These are phyloP conservation scores for Arbutus unedo DNA, from an alignment of 148 eudicot species.

Conservation along the genomic window DNA sequence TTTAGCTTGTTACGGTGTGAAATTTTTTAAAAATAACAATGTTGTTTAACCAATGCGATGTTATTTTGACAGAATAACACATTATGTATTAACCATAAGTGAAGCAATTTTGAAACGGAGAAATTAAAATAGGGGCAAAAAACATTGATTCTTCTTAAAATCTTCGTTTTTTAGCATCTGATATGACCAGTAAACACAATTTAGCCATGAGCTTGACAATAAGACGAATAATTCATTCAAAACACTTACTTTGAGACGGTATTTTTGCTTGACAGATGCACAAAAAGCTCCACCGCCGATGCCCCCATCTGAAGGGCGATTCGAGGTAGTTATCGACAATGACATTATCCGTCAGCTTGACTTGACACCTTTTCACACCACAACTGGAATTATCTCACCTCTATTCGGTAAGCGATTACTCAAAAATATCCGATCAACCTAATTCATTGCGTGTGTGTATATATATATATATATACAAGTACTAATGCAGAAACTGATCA, in stretches of 20 bases:
- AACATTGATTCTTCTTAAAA: background rate
- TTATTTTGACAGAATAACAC: no score
- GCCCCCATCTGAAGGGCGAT: slow-evolving; percentile 76
- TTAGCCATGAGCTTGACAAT: background rate
- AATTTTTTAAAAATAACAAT: no score
- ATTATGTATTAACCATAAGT: no score
- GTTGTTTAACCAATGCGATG: no score
- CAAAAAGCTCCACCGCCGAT: slow-evolving; percentile 47
- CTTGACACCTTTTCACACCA: slow-evolving; percentile 52
- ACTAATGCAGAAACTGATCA: background rate
- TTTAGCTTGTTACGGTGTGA: no score
- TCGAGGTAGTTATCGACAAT: slow-evolving; percentile 62
- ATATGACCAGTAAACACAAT: background rate
- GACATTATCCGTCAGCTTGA: slow-evolving; percentile 61
- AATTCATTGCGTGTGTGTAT: background rate
- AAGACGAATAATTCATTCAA: background rate
- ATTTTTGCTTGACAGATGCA: slow-evolving; percentile 26
- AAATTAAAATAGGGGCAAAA: background rate
- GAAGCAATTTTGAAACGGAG: background rate
- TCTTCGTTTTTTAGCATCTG: background rate
- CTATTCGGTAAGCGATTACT: slow-evolving; percentile 33
- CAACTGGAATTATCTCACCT: slow-evolving; percentile 52
- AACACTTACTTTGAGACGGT: background rate
- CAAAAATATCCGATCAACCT: background rate
- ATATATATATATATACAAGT: no score